Percentiles rank a stretch among this genome's conserved stretches.
These are phyloP conservation scores for Daphne laureola DNA, from an alignment of 441 rosid species.

Conservation along the genomic window DNA sequence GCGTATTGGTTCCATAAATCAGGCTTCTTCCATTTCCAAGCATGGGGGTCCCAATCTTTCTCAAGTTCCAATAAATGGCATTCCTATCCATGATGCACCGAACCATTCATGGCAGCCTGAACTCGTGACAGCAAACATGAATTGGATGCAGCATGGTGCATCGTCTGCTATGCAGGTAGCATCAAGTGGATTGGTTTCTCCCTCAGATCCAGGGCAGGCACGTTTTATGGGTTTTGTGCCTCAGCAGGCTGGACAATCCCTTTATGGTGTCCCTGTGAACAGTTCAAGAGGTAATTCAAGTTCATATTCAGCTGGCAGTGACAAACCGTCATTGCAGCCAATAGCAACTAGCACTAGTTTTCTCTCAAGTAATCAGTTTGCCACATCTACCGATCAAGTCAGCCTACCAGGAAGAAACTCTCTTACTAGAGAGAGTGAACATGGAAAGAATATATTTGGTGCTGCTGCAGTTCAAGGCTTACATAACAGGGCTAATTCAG, in stretches of 20 bases:
- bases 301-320: constrained; percentile 41
- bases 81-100: constrained; percentile 56
- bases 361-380: constrained; percentile 38
- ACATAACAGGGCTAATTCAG: constrained; percentile 32
- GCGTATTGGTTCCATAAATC: constrained; percentile 41
- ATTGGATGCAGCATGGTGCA: constrained; percentile 50
- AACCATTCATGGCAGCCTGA: constrained; percentile 56
- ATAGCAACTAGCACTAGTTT: constrained; percentile 41
- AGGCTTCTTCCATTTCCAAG: constrained; percentile 38
- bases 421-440: constrained; percentile 41
- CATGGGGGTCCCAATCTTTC: constrained; percentile 37
- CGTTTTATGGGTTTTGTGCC: constrained; percentile 41
- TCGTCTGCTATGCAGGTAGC: constrained; percentile 47
- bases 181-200: constrained; percentile 43
- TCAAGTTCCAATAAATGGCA: constrained; percentile 44
- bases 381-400: constrained; percentile 35
- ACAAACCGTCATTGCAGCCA: constrained; percentile 36
- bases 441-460: constrained; percentile 29
- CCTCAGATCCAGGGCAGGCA: constrained; percentile 54
- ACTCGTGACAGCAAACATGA: constrained; percentile 38
- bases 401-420: constrained; percentile 33
- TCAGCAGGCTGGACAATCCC: constrained; percentile 62
- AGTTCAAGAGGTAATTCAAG: constrained; percentile 36
- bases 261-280: constrained; percentile 51
- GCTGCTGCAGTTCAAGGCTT: constrained; percentile 35